A percentile compares a stretch with the other conserved stretches of the same genome.
These are phyloP conservation scores for Phytophthora sp. DNA, from an alignment of 352 stramenopile genomes.

Conservation along the genomic window DNA sequence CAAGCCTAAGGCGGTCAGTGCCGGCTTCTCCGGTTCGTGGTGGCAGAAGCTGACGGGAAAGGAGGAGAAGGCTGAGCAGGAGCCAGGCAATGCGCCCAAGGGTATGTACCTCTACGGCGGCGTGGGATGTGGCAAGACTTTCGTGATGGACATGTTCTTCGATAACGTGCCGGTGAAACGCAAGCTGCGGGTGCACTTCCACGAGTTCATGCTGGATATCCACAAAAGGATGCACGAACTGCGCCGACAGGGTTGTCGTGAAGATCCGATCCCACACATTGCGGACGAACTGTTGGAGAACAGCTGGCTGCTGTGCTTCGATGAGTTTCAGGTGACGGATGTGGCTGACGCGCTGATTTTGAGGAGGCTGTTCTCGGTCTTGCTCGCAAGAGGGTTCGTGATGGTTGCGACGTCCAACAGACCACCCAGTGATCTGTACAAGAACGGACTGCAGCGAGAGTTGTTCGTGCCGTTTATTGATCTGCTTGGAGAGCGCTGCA, in stretches of 20 bases:
- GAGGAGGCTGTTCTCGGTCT: conserved; percentile 89
- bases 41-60: conserved; percentile 63
- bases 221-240: conserved; percentile 95
- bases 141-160: conserved; percentile 98
- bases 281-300: conserved; percentile 85
- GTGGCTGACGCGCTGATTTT: conserved; percentile 97
- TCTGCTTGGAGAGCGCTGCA: conserved; percentile 89
- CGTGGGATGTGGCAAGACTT: conserved; percentile 96
- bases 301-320: conserved; percentile 95
- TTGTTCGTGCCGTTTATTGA: conserved; percentile 98
- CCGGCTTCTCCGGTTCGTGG: conserved; percentile 38
- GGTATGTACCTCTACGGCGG: conserved; percentile 97
- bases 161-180: conserved; percentile 67
- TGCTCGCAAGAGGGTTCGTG: conserved; percentile 93
- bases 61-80: conserved; percentile 13
- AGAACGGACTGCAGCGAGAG: conserved; percentile 95
- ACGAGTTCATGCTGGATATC: conserved; percentile 98
- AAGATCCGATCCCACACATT: conserved; percentile 87
- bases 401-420: conserved; percentile 98
- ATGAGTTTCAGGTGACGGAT: conserved; percentile 99
- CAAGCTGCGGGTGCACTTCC: conserved; percentile 96
- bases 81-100: conserved; percentile 62
- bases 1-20: conserved; percentile 6
- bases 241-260: conserved; percentile 84
- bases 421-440: conserved; percentile 94